A percentile compares a stretch with the other conserved stretches of the same genome.
phyloP scores from a whole-genome alignment of 2,329 filamentous ascomycete genomes.

The Cladosporium phlei region DNA sequence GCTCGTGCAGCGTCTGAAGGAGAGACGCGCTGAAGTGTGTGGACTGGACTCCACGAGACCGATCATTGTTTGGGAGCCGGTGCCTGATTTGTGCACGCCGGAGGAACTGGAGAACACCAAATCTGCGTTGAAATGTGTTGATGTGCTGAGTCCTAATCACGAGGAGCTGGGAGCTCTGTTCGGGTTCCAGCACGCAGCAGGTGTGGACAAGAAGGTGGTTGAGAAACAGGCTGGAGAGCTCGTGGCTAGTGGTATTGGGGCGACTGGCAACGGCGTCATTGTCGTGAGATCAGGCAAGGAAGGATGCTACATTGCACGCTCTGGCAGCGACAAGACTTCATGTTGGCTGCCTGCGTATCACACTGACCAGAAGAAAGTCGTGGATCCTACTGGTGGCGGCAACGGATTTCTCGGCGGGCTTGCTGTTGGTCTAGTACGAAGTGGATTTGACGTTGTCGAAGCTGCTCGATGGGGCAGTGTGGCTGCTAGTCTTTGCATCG shows the following conservation, averaged over 20 bases:
- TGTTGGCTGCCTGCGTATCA: conserved; percentile 78
- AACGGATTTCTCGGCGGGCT: conserved; percentile 76
- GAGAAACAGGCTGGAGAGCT: conserved; percentile 35
- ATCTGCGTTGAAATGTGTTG: conserved; percentile 49
- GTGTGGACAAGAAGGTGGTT: conserved; percentile 37
- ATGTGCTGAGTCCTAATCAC: conserved; percentile 75
- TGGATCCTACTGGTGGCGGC: conserved; percentile 92
- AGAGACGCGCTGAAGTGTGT: conserved; percentile 21
- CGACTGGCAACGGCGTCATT: conserved; percentile 45
- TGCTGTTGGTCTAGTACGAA: conserved; percentile 53
- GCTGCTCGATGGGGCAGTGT: conserved; percentile 75
- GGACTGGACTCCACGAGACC: conserved; percentile 36
- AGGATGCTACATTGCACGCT: conserved; percentile 55
- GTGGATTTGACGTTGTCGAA: conserved; percentile 54
- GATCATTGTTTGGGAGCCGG: conserved; percentile 89
- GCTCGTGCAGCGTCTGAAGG: conserved; percentile 67
- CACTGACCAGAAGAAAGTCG: conserved; percentile 50
- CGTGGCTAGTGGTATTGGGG: conserved; percentile 28
- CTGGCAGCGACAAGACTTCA: conserved; percentile 17
- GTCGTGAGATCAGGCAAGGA: conserved; percentile 68
- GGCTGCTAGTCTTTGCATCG: conserved; percentile 86
- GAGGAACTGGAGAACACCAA: conserved; percentile 54
- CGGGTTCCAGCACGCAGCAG: conserved; percentile 39
- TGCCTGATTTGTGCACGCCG: conserved; percentile 79
- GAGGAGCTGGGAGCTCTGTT: conserved; percentile 84